These are phyloP conservation scores for Papiliotrema terrestris DNA, from an alignment of 1,284 basidiomycete genomes.

Conservation along the genomic window DNA sequence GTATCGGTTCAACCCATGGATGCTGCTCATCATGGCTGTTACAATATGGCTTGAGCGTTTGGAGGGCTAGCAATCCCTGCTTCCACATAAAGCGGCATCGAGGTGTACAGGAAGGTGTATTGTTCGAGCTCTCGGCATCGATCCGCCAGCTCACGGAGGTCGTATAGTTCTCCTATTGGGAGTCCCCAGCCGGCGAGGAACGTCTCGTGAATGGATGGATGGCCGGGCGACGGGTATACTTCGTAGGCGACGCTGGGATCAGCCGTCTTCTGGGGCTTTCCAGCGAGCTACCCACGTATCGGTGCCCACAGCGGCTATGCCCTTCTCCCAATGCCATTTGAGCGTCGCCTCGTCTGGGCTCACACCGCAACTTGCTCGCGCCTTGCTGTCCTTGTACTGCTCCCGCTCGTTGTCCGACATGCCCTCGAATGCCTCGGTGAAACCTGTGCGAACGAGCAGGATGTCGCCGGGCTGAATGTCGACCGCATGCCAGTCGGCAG, in stretches of 20 bases:
- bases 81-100: slow-evolving; percentile 46
- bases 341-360: slow-evolving; percentile 35
- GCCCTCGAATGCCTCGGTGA: slow-evolving; percentile 40
- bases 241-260: slow-evolving; percentile 29
- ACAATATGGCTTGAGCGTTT: slow-evolving; percentile 48
- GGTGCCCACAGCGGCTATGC: slow-evolving; percentile 49
- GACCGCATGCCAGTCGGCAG: slow-evolving; percentile 31
- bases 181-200: slow-evolving; percentile 40
- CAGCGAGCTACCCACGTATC: slow-evolving; percentile 35
- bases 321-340: slow-evolving; percentile 50
- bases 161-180: slow-evolving; percentile 51
- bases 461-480: slow-evolving; percentile 41
- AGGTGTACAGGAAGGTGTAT: slow-evolving; percentile 50
- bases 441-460: slow-evolving; percentile 47
- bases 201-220: slow-evolving; percentile 28
- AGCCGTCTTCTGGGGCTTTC: neutral
- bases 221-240: slow-evolving; percentile 19
- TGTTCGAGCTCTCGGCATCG: slow-evolving; percentile 34
- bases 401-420: slow-evolving; percentile 23
- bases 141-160: slow-evolving; percentile 44
- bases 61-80: slow-evolving; percentile 51
- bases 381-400: slow-evolving; percentile 11
- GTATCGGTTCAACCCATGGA: too few relatives aligned
- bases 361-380: slow-evolving; percentile 30
- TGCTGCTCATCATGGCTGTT: too few relatives aligned